phyloP scores from a whole-genome alignment of 768 basidiomycete genomes.

The Astraeus odoratus region DNA sequence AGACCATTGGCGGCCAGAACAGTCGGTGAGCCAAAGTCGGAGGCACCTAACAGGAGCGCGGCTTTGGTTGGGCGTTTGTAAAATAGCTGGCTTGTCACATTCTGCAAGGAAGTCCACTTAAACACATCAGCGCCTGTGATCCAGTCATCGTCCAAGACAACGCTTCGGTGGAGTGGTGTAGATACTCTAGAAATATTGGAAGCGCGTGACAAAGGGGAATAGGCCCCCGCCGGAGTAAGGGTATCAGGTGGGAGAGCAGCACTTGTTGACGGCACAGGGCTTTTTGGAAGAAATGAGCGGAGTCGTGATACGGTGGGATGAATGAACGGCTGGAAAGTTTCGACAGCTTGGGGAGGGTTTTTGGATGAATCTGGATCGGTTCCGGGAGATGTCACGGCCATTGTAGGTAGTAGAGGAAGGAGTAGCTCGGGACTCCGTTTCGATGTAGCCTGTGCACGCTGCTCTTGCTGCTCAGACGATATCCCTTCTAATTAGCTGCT shows the following conservation, averaged over 20 bases:
- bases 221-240: slow-evolving; percentile 36
- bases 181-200: slow-evolving; percentile 66
- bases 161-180: slow-evolving; percentile 37
- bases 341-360: background rate
- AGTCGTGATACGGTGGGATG: slow-evolving; percentile 76
- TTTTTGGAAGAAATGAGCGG: slow-evolving; percentile 56
- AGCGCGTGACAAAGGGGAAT: slow-evolving; percentile 58
- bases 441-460: slow-evolving; percentile 32
- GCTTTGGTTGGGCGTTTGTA: slow-evolving; percentile 48
- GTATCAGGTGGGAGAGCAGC: slow-evolving; percentile 39
- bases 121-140: slow-evolving; percentile 51
- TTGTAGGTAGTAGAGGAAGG: slow-evolving; percentile 27
- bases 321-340: slow-evolving; percentile 47
- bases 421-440: slow-evolving; percentile 35
- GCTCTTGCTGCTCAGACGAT: slow-evolving; percentile 9
- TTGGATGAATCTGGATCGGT: background rate
- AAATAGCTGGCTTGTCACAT: slow-evolving; percentile 52
- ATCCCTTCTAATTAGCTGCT: slow-evolving; percentile 20
- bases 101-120: slow-evolving; percentile 65
- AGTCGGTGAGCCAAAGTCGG: slow-evolving; percentile 60
- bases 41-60: slow-evolving; percentile 52
- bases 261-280: slow-evolving; percentile 35
- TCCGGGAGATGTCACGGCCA: slow-evolving; percentile 32
- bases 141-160: slow-evolving; percentile 13
- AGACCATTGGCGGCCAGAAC: slow-evolving; percentile 81